phyloP scores from a whole-genome alignment of 2,329 filamentous ascomycete species.

The Ophiocordyceps unilateralis region DNA sequence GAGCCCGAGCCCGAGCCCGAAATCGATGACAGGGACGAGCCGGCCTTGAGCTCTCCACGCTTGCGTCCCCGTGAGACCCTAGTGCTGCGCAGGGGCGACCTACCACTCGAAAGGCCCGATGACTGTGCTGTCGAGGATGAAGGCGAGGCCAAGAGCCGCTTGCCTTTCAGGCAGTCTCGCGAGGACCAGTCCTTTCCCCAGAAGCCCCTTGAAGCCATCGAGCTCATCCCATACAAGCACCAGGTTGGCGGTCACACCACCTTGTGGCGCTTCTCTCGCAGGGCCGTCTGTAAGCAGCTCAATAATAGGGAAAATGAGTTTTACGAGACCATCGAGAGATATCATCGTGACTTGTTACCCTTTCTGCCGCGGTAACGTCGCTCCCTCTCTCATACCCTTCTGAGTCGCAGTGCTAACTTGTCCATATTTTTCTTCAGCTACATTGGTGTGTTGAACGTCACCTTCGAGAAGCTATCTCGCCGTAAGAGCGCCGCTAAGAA shows the following conservation, averaged over 20 bases:
- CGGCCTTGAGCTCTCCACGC: constrained; percentile 9
- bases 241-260: constrained; percentile 96
- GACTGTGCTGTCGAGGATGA: constrained; percentile 25
- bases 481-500: constrained; percentile 38
- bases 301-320: constrained; percentile 98
- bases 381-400: constrained; percentile 1
- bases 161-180: constrained; percentile 1
- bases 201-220: constrained; percentile 71
- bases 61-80: constrained; percentile 13
- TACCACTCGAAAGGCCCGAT: constrained; percentile 17
- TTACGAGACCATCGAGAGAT: constrained; percentile 86
- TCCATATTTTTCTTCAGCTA: constrained; percentile 45
- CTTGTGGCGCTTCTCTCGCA: constrained; percentile 84
- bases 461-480: constrained; percentile 70
- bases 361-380: constrained; percentile 80
- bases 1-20: constrained; percentile 23
- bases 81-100: constrained; percentile 12
- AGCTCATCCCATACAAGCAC: constrained; percentile 91
- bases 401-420: neutral
- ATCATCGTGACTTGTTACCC: constrained; percentile 74
- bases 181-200: constrained; percentile 32
- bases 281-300: constrained; percentile 93
- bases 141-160: constrained; percentile 17
- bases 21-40: constrained; percentile 8
- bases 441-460: constrained; percentile 92